Percentiles rank a stretch among this genome's conserved stretches.
phyloP scores from a whole-genome alignment of 1,139 yeast genomes.

The Geotrichum europaeum region DNA sequence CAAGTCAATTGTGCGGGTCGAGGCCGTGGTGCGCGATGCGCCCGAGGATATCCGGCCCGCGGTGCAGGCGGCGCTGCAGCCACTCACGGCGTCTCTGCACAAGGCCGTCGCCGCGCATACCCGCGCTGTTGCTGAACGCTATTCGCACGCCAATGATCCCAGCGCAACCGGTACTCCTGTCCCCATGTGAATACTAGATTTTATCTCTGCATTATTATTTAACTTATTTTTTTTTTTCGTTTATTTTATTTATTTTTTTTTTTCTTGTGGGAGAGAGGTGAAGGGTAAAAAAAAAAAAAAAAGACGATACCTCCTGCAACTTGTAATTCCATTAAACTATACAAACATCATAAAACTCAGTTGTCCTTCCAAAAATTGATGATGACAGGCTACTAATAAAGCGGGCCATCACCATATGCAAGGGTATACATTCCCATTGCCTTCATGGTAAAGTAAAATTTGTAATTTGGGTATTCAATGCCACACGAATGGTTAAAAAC shows the following conservation, averaged over 20 bases:
- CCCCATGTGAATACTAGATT: neutral
- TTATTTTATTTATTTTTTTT: neutral
- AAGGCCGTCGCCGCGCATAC: constrained; percentile 17
- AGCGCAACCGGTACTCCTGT: neutral
- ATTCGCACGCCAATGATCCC: neutral
- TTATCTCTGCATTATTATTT: neutral
- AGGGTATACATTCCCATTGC: constrained; percentile 73
- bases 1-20: constrained; percentile 45
- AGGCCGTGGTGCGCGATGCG: constrained; percentile 33
- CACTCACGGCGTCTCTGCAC: constrained; percentile 12
- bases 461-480: constrained; percentile 92
- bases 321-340: no score
- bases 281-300: neutral
- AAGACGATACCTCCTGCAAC: no score
- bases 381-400: neutral
- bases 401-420: constrained; percentile 21
- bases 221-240: neutral
- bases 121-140: constrained; percentile 14
- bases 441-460: constrained; percentile 83
- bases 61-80: constrained; percentile 15
- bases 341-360: no score
- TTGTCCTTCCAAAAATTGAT: neutral
- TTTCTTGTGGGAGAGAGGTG: neutral
- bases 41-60: constrained; percentile 14
- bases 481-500: constrained; percentile 93